Evolutionary conservation across 164 flowering plant species (phyloP), one percentile per base, ranked within the genome.

Genomic region (Piper betle): DNA sequence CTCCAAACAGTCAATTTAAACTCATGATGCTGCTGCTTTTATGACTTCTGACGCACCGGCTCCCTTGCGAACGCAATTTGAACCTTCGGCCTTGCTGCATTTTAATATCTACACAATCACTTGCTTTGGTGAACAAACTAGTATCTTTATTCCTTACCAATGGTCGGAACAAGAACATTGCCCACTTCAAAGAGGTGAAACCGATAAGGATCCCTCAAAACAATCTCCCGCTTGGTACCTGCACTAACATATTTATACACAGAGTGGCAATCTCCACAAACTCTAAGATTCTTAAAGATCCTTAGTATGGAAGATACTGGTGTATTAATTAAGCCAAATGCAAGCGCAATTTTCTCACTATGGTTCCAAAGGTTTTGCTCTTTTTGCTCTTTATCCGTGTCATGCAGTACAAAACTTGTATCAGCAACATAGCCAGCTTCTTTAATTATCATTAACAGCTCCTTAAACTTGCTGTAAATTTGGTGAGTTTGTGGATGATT

Each of bases 221-320:
- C 57, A 63, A 90, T 84, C 59, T 73, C 72, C 41, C 83, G 61
- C 40, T 72, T 54, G 3, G 74, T 68, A 52, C 72, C 65, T 55
- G 59, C 39, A 63, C 95, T 82, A 12, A 78, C 81, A 56, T 77
- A 73, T 78, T 85, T 85, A 70, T 70, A 87, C 57, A 87, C 83
- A 57, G 88, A 75, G 72, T 90, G 97, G 52, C 95, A 90, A 66
- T 87, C 97, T 8, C 85, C 84, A 55, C 97, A 90, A 33, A 87
- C 92, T n/a, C 95, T 86, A 50, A 90, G 90, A 64, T 90, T 90
- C 78, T 85, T 90, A 70, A 87, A 84, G 40, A 90, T 63, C 62
- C 80, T 71, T n/a, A 89, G 53, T 8, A 80, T 69, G n/a, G 80
- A 73, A 53, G 82, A 81, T 62, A 75, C 72, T 4, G 82, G 80